Base-by-base conservation (phyloP, 2,329 filamentous ascomycete species). In the Alternaria consortialis region DNA sequence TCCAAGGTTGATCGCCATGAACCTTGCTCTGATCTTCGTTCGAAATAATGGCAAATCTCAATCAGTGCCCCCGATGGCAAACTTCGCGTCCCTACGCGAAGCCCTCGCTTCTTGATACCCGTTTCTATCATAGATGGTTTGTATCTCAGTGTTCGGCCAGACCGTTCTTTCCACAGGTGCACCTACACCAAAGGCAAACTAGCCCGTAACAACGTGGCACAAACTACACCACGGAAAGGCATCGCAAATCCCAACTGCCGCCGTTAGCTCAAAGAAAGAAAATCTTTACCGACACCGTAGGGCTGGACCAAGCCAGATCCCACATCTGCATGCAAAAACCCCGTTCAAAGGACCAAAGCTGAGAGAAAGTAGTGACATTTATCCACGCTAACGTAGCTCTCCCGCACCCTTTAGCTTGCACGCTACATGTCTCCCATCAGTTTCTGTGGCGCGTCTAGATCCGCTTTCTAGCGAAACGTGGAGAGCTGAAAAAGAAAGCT, bases 401-500 rank as follows among this genome's bases (percentile, higher is more conserved):
- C 37, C 37, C 37, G 37, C 11, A 31, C 31, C 4, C 11, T 6
- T 34, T 48, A 48, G 46, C 31, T 15, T 36, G 29, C 46, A 34
- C 31, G 46, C 46, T 48, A 48, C 31, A 48, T 34, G 17, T 48
- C 46, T 48, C 46, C 46, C 17, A 34, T 34, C 46, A 34, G 20
- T 29, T 36, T 20, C 31, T 25, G 31, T 48, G 46, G 46, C 46
- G 46, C 46, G 8, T 48, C 46, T 36, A 48, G 46, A 48, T 36
- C 46, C 46, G 36, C 46, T 36, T 17, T 20, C 17, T 48, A 48
- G 46, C 13, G 25, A 43, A 53, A 29, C 51, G 51, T 53, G 51
- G 51, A 53, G 51, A 53, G 51, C 51, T 53, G 51, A 43, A 53
- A 42, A 31, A 31, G 32, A 34, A 31, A 53, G 50, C 50, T 13